phyloP scores from a whole-genome alignment of 768 basidiomycete genomes.

The Boletus speciosus region DNA sequence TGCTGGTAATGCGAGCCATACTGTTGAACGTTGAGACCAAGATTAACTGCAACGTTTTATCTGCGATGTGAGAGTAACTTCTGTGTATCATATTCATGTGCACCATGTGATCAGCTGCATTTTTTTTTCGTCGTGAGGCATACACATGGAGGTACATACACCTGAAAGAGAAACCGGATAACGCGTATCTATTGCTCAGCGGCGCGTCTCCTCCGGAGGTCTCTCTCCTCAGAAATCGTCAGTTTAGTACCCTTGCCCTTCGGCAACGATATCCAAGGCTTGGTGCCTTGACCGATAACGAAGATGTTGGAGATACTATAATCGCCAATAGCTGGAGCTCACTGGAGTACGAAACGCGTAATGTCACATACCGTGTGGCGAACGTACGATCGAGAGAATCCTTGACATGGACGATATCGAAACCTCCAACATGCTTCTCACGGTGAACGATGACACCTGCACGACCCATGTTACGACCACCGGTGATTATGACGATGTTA shows the following conservation, averaged over 20 bases:
- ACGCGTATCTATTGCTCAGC: conserved; percentile 54
- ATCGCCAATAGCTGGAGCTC: not conserved
- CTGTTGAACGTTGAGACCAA: not conserved
- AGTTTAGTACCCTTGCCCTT: conserved; percentile 98
- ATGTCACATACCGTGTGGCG: conserved; percentile 80
- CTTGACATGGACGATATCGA: conserved; percentile 98
- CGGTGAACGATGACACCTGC: conserved; percentile 93
- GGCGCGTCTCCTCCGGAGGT: conserved; percentile 81
- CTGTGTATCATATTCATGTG: conserved; percentile 5
- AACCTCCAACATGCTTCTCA: conserved; percentile 97
- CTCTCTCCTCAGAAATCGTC: conserved; percentile 95
- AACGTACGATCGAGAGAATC: conserved; percentile 94
- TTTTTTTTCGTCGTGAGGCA: conserved; percentile 19
- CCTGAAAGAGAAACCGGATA: conserved; percentile 2
- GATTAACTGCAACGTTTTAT: no score
- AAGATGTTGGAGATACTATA: conserved; percentile 93
- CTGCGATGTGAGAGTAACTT: not conserved
- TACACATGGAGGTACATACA: conserved; percentile 21
- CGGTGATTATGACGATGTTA: conserved; percentile 96
- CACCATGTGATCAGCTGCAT: conserved; percentile 14
- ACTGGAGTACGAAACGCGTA: not conserved
- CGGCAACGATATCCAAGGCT: conserved; percentile 96
- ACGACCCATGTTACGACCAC: conserved; percentile 99
- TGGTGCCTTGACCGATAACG: conserved; percentile 92
- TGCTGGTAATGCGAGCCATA: conserved; percentile 39